Evolutionary conservation across 2,329 filamentous ascomycete species (phyloP).

Genomic region (Xylariaceae sp.): DNA sequence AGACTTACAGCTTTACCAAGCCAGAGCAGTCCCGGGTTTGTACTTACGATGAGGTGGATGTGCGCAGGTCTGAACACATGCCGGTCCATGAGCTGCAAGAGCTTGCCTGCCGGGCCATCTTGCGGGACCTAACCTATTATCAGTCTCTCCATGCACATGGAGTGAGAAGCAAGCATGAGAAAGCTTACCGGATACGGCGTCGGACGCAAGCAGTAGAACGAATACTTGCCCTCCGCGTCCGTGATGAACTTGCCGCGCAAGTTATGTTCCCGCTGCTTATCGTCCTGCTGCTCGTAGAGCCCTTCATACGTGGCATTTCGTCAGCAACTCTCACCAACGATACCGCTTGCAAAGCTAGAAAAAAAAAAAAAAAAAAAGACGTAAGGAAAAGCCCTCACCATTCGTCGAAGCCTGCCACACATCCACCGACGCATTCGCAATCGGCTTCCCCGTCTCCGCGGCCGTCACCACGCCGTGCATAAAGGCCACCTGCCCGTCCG

Average conservation of each 20-base stretch:
- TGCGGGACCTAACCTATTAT: slow-evolving; percentile 26
- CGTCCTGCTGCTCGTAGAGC: slow-evolving; percentile 69
- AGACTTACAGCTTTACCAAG: too few relatives aligned
- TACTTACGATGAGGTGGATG: slow-evolving; percentile 55
- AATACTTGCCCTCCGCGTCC: slow-evolving; percentile 59
- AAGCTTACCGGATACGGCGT: slow-evolving; percentile 43
- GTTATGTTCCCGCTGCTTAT: slow-evolving; percentile 66
- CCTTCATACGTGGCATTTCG: slow-evolving; percentile 17
- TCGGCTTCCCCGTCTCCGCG: slow-evolving; percentile 57
- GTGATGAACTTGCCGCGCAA: slow-evolving; percentile 69
- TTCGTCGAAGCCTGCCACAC: slow-evolving; percentile 80
- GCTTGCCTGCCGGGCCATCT: slow-evolving; percentile 49
- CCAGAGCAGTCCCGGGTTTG: not conserved
- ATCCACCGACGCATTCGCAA: slow-evolving; percentile 64
- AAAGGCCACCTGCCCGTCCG: slow-evolving; percentile 47
- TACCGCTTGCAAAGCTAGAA: too few relatives aligned
- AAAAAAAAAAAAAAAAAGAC: too few relatives aligned
- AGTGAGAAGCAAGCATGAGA: too few relatives aligned
- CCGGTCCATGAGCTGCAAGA: slow-evolving; percentile 51
- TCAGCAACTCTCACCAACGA: too few relatives aligned
- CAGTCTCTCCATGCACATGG: too few relatives aligned
- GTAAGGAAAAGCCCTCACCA: slow-evolving; percentile 13
- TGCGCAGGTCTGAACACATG: slow-evolving; percentile 56
- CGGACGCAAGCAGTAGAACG: slow-evolving; percentile 56
- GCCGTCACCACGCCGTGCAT: slow-evolving; percentile 49